These are phyloP conservation scores for Fusarium solani-melongenae DNA, from an alignment of 2,329 filamentous ascomycete genomes.

Conservation along the genomic window DNA sequence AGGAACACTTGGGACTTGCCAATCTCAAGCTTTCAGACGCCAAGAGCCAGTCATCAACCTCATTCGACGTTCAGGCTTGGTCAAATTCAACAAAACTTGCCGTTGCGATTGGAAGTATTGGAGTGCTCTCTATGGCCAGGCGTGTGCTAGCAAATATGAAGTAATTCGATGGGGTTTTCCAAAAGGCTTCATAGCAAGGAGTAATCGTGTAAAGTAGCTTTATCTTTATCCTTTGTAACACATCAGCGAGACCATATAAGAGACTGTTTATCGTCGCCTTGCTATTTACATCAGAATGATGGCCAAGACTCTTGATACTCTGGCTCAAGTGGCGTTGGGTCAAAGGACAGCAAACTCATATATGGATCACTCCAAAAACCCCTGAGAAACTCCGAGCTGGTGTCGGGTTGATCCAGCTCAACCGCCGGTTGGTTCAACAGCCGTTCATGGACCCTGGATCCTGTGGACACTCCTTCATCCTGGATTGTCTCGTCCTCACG, in stretches of 20 bases:
- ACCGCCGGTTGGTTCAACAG: neutral
- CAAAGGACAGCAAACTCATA: conserved; percentile 23
- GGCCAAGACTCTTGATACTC: neutral
- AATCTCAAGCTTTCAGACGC: conserved; percentile 11
- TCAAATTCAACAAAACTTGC: neutral
- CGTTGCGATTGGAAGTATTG: neutral
- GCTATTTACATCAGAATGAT: neutral
- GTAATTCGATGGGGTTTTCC: neutral
- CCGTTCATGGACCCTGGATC: neutral
- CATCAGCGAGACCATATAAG: neutral
- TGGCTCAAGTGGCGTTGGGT: neutral
- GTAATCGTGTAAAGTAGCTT: neutral
- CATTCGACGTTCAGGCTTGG: neutral
- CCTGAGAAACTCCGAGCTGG: conserved; percentile 3
- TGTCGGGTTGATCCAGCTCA: neutral
- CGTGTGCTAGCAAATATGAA: neutral
- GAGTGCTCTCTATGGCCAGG: neutral
- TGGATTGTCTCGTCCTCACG: neutral
- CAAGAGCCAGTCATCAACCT: neutral
- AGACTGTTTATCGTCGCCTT: neutral
- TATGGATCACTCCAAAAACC: conserved; percentile 31
- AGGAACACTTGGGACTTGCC: conserved; percentile 33
- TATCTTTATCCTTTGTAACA: neutral
- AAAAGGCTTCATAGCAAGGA: neutral
- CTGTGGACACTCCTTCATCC: neutral